Base-by-base conservation (phyloP, 1,139 yeast species). In the Hemisphaericaspora subhashii region DNA sequence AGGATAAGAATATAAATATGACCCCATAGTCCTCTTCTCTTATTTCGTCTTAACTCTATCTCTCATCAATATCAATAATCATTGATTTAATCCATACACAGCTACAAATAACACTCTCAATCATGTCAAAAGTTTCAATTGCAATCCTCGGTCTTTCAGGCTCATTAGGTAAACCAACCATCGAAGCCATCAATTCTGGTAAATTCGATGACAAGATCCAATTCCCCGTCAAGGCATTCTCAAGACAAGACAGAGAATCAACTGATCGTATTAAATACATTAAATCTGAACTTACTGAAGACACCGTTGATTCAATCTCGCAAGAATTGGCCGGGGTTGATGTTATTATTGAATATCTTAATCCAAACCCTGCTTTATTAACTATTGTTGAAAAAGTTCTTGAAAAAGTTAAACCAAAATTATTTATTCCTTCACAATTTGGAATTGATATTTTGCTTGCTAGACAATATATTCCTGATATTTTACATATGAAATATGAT, bases 351-450 rank as follows among this genome's bases (percentile, higher is more conserved):
- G 76, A 77, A 45, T 57, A 79, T 37, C 49, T 66, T 20, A 55
- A 62, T n/a, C 50, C 60, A 5, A 44, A 44, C 21, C 65, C 67
- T 2, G 53, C 41, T 3, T 36, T 55, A 16, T 58, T 58, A 18
- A 48, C 57, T 3, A 45, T 45, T 5, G 38, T 65, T 26, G 71
- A 65, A 45, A 51, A 57, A 37, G 50, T 79, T 5, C 68, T 74
- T 3, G 52, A 54, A 6, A 53, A 53, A 13, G 69, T 72, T 29
- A 70, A 66, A 50, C 79, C 81, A 33, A 73, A 76, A 54, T 51
- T 80, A 25, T 80, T 71, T 57, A 69, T 81, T 41, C 84, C 86
- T 27, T 75, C 86, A 3, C 86, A 81, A 52, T 81, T 76, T 50
- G 87, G 87, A 33, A 53, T 64, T 29, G 78, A 78, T 36, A 54